These are phyloP conservation scores for Hapsidospora chrysogenum DNA, from an alignment of 495 filamentous ascomycete genomes.

Conservation along the genomic window DNA sequence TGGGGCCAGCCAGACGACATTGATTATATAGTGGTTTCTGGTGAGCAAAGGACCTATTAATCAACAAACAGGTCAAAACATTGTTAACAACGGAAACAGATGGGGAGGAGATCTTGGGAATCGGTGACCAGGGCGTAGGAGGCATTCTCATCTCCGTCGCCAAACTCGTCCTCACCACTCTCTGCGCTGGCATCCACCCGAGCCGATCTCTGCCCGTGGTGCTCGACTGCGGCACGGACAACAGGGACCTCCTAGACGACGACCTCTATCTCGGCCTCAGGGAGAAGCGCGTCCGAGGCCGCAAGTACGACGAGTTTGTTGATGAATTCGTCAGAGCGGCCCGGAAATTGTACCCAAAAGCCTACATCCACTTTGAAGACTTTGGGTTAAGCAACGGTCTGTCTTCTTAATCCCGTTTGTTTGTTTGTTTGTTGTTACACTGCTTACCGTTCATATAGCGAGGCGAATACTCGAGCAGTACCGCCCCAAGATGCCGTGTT, in stretches of 20 bases:
- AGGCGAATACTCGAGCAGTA: constrained; percentile 61
- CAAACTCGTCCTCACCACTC: constrained; percentile 65
- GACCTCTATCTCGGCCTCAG: constrained; percentile 65
- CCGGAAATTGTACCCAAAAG: constrained; percentile 54
- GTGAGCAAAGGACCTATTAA: too few relatives aligned
- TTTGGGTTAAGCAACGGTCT: constrained; percentile 39
- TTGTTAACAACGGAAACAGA: too few relatives aligned
- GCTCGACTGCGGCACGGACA: constrained; percentile 80
- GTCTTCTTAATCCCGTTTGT: too few relatives aligned
- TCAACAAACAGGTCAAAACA: too few relatives aligned
- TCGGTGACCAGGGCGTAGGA: constrained; percentile 84
- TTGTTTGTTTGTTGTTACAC: too few relatives aligned
- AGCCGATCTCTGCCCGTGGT: constrained; percentile 66
- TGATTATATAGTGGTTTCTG: constrained; percentile 80
- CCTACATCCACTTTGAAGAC: constrained; percentile 70
- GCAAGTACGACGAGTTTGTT: constrained; percentile 66
- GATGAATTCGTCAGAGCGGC: constrained; percentile 54
- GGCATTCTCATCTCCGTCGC: constrained; percentile 74
- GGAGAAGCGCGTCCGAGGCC: constrained; percentile 44
- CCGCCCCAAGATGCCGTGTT: constrained; percentile 54
- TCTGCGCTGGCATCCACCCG: constrained; percentile 76
- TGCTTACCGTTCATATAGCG: too few relatives aligned
- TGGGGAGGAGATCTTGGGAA: constrained; percentile 59
- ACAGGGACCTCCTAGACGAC: constrained; percentile 60
- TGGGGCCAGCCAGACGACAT: constrained; percentile 60